Evolutionary conservation across 106 monocot species (phyloP), one percentile per base, ranked within the genome.

Genomic region (Dendrobium catenatum): DNA sequence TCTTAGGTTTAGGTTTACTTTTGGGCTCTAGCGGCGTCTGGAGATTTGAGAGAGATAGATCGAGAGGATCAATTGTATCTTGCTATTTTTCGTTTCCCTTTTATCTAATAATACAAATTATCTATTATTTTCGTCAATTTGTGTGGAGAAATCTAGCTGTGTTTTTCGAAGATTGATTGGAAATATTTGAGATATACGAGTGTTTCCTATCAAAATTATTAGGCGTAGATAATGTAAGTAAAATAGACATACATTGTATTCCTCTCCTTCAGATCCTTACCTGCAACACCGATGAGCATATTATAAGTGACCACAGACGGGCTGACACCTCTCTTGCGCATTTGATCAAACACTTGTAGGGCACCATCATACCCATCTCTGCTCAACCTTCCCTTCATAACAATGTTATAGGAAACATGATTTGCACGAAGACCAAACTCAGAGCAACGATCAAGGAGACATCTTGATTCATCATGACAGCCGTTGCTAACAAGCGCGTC

Each of bases 241-340:
- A 37, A 37, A 37, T 0, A 37, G 37, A 37, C 0, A 46, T 9
- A 7, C 51, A 51, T 51, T 51, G 51, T 51, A 13, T 66, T 24
- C n/a, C 6, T 5, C 22, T 22, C 64, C 16, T 70, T 2, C n/a
- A 5, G 0, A 5, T 22, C 64, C 16, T 70, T 22, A 70, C 70
- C 70, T 70, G 70, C 70, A 51, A 80, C 86, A 13, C 89, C 89
- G 31, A 99, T 90, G 17, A 99, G 77, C 40, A 82, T 90, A 78
- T 99, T 99, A 77, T 90, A 99, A 5, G 86, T 93, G 29, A 93
- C 95, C 0, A 86, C 93, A 17, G 93, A 89, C 0, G 98, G 93
- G 1, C 49, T 27, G 44, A 99, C 66, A 5, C 79, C 44, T 81
- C 87, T 85, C 72, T 72, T 73, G 27, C 79, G 78, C 95, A 99